Conservation (phyloP, 257 asterid species). For the Nicotiana benthamiana region DNA sequence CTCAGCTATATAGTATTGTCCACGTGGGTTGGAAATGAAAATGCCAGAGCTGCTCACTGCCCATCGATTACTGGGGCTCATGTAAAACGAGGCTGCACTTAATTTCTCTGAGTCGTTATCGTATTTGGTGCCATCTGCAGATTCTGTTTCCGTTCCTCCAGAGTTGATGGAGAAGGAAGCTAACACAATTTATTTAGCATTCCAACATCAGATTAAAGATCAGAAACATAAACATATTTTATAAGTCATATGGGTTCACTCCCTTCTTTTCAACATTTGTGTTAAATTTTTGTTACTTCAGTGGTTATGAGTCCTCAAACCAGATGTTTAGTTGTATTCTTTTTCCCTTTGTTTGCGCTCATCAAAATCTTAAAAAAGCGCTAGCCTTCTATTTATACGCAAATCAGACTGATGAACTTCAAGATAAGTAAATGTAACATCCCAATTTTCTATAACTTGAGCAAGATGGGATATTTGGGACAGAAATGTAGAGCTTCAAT, state of each 20-base stretch:
- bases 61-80: constrained; percentile 32
- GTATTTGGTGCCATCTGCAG: constrained; percentile 25
- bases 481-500: not conserved
- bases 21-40: constrained; percentile 44
- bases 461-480: not conserved
- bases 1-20: constrained; percentile 22
- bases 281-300: not conserved
- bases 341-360: not conserved
- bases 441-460: not conserved
- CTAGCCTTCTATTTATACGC: not conserved
- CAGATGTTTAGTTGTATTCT: not conserved
- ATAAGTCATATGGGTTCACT: not conserved
- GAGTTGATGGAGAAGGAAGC: constrained; percentile 46
- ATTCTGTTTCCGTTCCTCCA: constrained; percentile 44
- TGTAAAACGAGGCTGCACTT: constrained; percentile 44
- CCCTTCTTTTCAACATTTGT: not conserved
- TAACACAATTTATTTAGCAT: constrained; percentile 14
- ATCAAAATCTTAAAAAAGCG: not conserved
- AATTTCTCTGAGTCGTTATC: constrained; percentile 42
- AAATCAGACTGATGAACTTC: not conserved
- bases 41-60: constrained; percentile 52
- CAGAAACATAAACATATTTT: not conserved
- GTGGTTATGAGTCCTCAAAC: too few species aligned
- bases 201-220: not conserved
- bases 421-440: not conserved